Evolutionary conservation across 2,329 filamentous ascomycete genomes (phyloP), one percentile per base, ranked within the genome.

Genomic region (Fusarium secorum): DNA sequence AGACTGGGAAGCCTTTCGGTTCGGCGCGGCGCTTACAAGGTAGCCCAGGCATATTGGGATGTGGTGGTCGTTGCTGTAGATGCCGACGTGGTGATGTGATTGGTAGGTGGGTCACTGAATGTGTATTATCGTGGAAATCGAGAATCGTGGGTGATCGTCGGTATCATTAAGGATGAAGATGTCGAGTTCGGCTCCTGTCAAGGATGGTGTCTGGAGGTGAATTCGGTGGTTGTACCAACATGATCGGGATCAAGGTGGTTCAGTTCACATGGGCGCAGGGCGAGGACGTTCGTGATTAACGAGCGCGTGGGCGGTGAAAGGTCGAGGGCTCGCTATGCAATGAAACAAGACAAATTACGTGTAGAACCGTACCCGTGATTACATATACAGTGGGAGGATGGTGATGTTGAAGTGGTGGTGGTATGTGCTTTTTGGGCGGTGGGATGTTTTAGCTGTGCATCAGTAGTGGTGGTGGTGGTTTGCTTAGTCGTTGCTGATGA

Each of bases 21-120:
- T 46, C n/a, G 42, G 39, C 32, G 64, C 36, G 32, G 65, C 39
- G 78, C 85, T 79, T 81, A 88, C 86, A 82, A 78, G 87, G 87
- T 77, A 88, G 82, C 69, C 86, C 84, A 77, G 87, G 87, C 87
- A 89, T 88, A 72, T 79, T 85, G 81, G 32, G 38, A 35, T 66
- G 22, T 60, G 26, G 36, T 53, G 39, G 35, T 55, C 49, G 64
- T 58, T 48, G 39, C 32, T 61, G 22, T 46, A 41, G 45, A 56
- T 55, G 56, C 22, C 35, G 54, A 46, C 30, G 51, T 28, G n/a
- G 20, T 57, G 52, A 36, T 51, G 44, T 36, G 53, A 58, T 48
- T 55, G 32, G 38, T 42, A 41, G 44, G 44, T n/a, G 48, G 49
- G 53, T 64, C 58, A 51, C 52, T 63, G 49, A 63, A 56, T 55